Evolutionary conservation across 148 eudicot species (phyloP).

Genomic region (Hydrangea macrophylla): DNA sequence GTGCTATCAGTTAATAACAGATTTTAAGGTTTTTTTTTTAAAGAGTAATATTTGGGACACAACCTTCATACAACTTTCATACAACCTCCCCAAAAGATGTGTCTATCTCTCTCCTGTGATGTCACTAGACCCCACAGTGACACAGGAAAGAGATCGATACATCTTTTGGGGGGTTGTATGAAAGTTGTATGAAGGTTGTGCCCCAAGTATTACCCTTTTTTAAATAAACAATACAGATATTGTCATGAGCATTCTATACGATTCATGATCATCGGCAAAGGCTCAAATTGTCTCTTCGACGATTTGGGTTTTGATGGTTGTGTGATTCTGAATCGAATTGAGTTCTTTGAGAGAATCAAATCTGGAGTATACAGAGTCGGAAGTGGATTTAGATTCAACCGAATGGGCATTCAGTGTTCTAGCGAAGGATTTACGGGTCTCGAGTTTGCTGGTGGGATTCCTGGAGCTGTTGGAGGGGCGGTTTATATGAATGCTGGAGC

Average conservation of each 20-base stretch:
- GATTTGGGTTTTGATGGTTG: conserved; percentile 29
- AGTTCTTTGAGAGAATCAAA: conserved; percentile 23
- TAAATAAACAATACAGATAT: conserved; percentile 14
- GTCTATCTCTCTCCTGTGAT: too few species aligned
- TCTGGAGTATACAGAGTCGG: conserved; percentile 21
- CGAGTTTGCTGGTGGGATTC: conserved; percentile 30
- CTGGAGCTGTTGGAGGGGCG: conserved; percentile 32
- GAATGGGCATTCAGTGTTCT: conserved; percentile 16
- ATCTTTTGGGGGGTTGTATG: too few species aligned
- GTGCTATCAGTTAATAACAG: neutral
- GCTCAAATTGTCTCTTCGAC: conserved; percentile 32
- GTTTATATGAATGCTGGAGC: conserved; percentile 31
- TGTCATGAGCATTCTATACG: conserved; percentile 21
- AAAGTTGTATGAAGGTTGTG: too few species aligned
- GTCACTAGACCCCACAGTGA: too few species aligned
- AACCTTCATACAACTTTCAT: too few species aligned
- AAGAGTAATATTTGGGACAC: too few species aligned
- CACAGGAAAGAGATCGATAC: too few species aligned
- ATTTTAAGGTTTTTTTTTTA: neutral
- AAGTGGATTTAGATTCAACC: conserved; percentile 24
- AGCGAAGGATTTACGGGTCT: conserved; percentile 23
- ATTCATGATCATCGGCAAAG: conserved; percentile 27
- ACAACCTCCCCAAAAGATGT: too few species aligned
- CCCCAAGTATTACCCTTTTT: too few species aligned
- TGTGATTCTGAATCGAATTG: conserved; percentile 23